A percentile compares a stretch with the other conserved stretches of the same genome.
phyloP scores from a whole-genome alignment of 805 yeast species.

The Vanderwaltozyma tropicalis region DNA sequence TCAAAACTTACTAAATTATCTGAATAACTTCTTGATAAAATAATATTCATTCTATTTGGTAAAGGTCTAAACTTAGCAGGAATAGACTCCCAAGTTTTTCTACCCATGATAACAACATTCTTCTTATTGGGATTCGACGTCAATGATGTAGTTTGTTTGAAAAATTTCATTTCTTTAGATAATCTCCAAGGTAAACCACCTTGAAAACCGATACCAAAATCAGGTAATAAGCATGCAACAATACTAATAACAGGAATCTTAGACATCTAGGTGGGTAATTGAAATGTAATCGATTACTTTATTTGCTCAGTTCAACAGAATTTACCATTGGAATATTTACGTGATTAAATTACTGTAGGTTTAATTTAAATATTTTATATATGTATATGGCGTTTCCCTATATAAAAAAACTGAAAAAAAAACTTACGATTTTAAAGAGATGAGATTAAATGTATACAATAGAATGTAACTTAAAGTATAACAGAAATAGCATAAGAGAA shows the following conservation, averaged over 20 bases:
- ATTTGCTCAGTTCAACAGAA: no score
- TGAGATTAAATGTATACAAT: no score
- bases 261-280: neutral
- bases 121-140: slow-evolving; percentile 27
- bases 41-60: slow-evolving; percentile 61
- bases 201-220: slow-evolving; percentile 71
- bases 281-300: neutral
- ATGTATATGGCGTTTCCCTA: no score
- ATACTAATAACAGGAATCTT: slow-evolving; percentile 45
- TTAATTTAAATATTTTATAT: no score
- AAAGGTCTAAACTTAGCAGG: slow-evolving; percentile 79
- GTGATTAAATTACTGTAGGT: no score
- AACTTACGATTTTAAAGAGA: no score
- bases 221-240: slow-evolving; percentile 79
- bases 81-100: slow-evolving; percentile 92
- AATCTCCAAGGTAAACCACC: slow-evolving; percentile 86
- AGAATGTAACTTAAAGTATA: no score
- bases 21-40: slow-evolving; percentile 45
- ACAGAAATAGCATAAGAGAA: no score
- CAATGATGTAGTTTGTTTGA: slow-evolving; percentile 57
- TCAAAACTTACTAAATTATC: slow-evolving; percentile 1
- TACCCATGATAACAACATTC: slow-evolving; percentile 90
- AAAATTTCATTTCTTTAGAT: slow-evolving; percentile 74
- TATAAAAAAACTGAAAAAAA: no score
- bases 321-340: no score